Base-by-base conservation (phyloP, 495 filamentous ascomycete species). In the Penicillium argentinense region DNA sequence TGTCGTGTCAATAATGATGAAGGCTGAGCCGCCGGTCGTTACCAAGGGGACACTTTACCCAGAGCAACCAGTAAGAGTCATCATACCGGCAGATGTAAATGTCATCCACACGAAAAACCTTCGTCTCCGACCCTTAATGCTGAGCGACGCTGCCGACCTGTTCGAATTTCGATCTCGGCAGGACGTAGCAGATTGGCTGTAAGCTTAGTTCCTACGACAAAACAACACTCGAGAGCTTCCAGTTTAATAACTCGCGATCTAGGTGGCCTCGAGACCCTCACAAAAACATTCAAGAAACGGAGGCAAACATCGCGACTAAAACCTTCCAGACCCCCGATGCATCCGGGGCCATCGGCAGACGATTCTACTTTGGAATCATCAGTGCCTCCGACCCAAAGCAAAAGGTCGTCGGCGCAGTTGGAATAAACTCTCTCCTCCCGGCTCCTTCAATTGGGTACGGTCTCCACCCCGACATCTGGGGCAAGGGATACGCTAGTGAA, bases 141-240 rank as follows among this genome's bases (percentile, higher is more conserved):
- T 39, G 19, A 29, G 40, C 19, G 57, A 64, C 29, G 60, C 60
- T 3, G 32, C 38, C 1, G 54, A 47, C 3, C 36, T 64, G 1
- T 64, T 57, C 34, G 54, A 53, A 11, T 50, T 53, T 13, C 53
- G 60, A 21, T 28, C 34, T 9, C 47, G 52, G 28, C 57, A 55
- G 26, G 60, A 66, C 4, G 60, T 64, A 13, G 57, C 56, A 9
- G 30, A 59, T n/a, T 66, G 49, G 49, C 45, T 66, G 63, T 66
- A 47, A 54, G 57, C 14, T 27, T 11, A 11, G 6, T 11, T 1
- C 6, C 39, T 26, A 32, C 22, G 5, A 12, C 9, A 30, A 25
- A 13, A n/a, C 12, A 16, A n/a, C 17, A 12, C 24, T 5, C 16
- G 33, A 19, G 7, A 11, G 17, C 8, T 21, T 5, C 12, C 33